These are phyloP conservation scores for Sclerotinia trifoliorum DNA, from an alignment of 2,329 filamentous ascomycete genomes.

Conservation along the genomic window DNA sequence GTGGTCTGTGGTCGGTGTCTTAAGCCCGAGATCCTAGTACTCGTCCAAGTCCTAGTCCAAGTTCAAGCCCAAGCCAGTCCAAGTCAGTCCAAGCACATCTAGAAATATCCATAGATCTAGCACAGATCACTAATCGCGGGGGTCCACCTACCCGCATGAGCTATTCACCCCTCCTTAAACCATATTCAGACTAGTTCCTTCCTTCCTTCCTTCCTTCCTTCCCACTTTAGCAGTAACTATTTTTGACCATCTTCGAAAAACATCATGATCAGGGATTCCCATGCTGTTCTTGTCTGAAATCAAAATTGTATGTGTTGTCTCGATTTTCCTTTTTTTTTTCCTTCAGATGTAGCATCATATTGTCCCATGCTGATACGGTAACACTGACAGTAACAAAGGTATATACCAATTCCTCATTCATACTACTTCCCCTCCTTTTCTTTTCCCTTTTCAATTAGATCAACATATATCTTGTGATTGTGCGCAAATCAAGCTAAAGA, in stretches of 20 bases:
- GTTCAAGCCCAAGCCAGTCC: not conserved
- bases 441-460: not conserved
- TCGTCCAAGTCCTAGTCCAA: no score
- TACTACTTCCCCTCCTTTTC: not conserved
- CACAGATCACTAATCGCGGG: slow-evolving; percentile 11
- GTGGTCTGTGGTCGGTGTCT: no score
- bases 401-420: not conserved
- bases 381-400: not conserved
- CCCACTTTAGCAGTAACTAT: not conserved
- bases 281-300: not conserved
- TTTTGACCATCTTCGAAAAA: slow-evolving; percentile 2
- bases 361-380: not conserved
- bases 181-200: not conserved
- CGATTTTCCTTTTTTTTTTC: not conserved
- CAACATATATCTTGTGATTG: not conserved
- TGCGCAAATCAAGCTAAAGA: not conserved
- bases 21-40: no score
- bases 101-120: not conserved
- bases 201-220: slow-evolving; percentile 3
- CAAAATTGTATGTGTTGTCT: not conserved
- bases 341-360: not conserved
- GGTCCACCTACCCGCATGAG: slow-evolving; percentile 3
- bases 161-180: not conserved
- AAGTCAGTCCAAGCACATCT: not conserved
- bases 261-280: slow-evolving; percentile 2